Evolutionary conservation across 2,329 filamentous ascomycete genomes (phyloP).

Genomic region (Curvularia hawaiiensis): DNA sequence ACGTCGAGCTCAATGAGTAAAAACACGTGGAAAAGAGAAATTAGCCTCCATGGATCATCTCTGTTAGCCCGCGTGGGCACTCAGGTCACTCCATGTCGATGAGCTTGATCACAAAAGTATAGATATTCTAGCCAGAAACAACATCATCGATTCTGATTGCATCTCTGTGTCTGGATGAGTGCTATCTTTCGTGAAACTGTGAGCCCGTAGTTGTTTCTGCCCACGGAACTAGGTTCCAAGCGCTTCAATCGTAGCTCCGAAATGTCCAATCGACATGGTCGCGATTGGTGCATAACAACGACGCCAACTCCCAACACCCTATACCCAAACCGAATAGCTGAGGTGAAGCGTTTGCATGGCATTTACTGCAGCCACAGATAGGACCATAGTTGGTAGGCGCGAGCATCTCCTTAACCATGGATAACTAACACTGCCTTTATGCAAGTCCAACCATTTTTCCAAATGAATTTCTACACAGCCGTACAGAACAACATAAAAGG

Average conservation of each 20-base stretch:
- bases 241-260: background rate
- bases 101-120: constrained; percentile 7
- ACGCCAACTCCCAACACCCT: background rate
- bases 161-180: background rate
- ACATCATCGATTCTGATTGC: constrained; percentile 3
- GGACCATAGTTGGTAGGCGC: background rate
- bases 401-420: background rate
- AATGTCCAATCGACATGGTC: background rate
- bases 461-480: background rate
- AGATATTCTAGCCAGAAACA: constrained; percentile 6
- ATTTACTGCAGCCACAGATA: background rate
- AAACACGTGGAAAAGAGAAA: constrained; percentile 1
- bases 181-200: background rate
- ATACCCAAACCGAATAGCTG: background rate
- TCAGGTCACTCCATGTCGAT: constrained; percentile 1
- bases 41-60: constrained; percentile 3
- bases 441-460: background rate
- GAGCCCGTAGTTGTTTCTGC: background rate
- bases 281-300: background rate
- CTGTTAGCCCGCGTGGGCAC: background rate
- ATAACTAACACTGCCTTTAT: background rate
- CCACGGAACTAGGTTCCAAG: background rate
- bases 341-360: background rate
- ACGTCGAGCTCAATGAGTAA: constrained; percentile 49
- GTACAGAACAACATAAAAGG: background rate